Percentiles rank a stretch among this genome's conserved stretches.
Conservation (phyloP, 2,329 filamentous ascomycete species). For the Ustulina deusta region DNA sequence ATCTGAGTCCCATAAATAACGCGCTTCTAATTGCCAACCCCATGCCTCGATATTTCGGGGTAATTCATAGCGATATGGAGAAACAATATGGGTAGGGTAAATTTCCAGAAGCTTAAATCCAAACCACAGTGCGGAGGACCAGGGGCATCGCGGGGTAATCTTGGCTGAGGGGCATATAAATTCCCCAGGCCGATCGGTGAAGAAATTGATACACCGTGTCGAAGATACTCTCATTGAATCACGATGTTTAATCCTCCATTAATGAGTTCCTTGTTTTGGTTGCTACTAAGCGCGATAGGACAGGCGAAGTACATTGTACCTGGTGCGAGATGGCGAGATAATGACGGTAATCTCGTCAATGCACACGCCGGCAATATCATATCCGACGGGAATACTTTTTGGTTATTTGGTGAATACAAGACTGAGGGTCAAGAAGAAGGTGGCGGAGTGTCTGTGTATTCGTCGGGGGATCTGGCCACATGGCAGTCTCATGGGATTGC, state of each 20-base stretch:
- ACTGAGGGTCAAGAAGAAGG: conserved; percentile 68
- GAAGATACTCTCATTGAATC: background rate
- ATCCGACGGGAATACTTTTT: conserved; percentile 67
- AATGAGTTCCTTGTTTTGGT: conserved; percentile 19
- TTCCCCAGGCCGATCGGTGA: background rate
- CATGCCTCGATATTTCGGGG: conserved; percentile 34
- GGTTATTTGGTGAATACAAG: conserved; percentile 73
- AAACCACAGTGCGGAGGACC: conserved; percentile 18
- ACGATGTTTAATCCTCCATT: conserved; percentile 18
- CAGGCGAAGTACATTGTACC: conserved; percentile 70
- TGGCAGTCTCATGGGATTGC: conserved; percentile 70
- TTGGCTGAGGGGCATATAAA: conserved; percentile 31
- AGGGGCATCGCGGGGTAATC: conserved; percentile 34
- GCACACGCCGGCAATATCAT: conserved; percentile 70
- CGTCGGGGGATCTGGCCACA: conserved; percentile 69
- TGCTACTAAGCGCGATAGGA: conserved; percentile 42
- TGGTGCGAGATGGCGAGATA: conserved; percentile 71
- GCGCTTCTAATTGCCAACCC: conserved; percentile 20
- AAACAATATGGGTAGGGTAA: conserved; percentile 18
- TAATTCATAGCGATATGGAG: conserved; percentile 48
- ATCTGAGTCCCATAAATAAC: background rate
- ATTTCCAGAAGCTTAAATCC: background rate
- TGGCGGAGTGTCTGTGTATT: conserved; percentile 70
- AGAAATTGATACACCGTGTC: conserved; percentile 14
- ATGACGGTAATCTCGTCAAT: conserved; percentile 69